phyloP scores from a whole-genome alignment of 2,329 filamentous ascomycete genomes.

The Diaporthe destruens region DNA sequence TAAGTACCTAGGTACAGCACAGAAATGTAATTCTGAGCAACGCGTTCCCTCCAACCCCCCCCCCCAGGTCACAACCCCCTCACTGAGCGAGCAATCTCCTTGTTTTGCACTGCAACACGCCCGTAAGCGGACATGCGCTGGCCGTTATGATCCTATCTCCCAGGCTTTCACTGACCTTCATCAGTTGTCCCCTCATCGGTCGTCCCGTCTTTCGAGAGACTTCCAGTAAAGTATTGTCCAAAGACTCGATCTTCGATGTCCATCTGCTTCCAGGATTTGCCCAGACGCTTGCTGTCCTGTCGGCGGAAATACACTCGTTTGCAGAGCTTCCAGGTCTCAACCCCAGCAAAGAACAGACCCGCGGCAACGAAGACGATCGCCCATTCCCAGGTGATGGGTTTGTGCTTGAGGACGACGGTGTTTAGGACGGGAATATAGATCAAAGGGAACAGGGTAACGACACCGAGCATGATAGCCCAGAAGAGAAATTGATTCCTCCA shows the following conservation, averaged over 20 bases:
- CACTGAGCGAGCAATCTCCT: neutral
- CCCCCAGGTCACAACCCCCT: too few relatives aligned
- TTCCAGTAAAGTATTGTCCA: slow-evolving; percentile 6
- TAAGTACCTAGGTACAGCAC: neutral
- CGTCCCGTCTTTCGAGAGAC: neutral
- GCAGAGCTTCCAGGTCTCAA: slow-evolving; percentile 75
- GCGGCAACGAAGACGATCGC: slow-evolving; percentile 73
- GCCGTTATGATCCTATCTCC: neutral
- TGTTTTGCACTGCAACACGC: neutral
- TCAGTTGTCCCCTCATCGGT: neutral
- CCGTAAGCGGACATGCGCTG: neutral
- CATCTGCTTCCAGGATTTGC: slow-evolving; percentile 16
- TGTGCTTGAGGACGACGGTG: slow-evolving; percentile 74
- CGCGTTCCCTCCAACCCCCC: too few relatives aligned
- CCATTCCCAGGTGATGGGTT: slow-evolving; percentile 77
- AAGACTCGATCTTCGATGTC: slow-evolving; percentile 30
- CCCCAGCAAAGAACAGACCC: slow-evolving; percentile 72
- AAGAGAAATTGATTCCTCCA: slow-evolving; percentile 69
- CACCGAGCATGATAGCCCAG: slow-evolving; percentile 64
- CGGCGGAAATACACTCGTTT: slow-evolving; percentile 67
- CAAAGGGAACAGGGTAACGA: slow-evolving; percentile 68
- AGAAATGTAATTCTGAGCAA: neutral
- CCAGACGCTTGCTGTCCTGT: neutral
- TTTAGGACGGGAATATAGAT: slow-evolving; percentile 79
- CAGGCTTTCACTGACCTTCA: neutral